phyloP scores from a whole-genome alignment of 2,329 filamentous ascomycete species.

The Chrysosporium queenslandicum region DNA sequence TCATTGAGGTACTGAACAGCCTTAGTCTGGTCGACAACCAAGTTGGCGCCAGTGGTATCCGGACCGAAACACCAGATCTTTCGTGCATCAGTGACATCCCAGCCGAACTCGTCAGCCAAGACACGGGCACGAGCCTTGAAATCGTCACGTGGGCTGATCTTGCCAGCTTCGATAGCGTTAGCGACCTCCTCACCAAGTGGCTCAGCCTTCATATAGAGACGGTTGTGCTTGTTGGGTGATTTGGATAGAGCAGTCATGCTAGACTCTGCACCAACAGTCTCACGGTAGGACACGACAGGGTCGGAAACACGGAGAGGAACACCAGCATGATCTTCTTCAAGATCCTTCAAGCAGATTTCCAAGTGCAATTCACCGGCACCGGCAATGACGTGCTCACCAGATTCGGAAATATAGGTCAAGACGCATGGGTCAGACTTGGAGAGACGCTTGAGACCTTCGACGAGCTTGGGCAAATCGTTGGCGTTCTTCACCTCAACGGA shows the following conservation, averaged over 20 bases:
- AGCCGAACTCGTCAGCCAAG: slow-evolving; percentile 92
- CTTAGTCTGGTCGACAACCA: slow-evolving; percentile 99
- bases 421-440: slow-evolving; percentile 99
- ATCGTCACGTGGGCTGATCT: slow-evolving; percentile 91
- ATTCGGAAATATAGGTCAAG: slow-evolving; percentile 75
- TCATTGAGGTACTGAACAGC: slow-evolving; percentile 99
- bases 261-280: slow-evolving; percentile 76
- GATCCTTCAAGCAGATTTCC: slow-evolving; percentile 99
- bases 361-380: slow-evolving; percentile 99
- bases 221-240: slow-evolving; percentile 99
- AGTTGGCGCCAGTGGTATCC: slow-evolving; percentile 93
- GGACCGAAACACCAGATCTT: slow-evolving; percentile 99
- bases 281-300: slow-evolving; percentile 97
- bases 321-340: slow-evolving; percentile 98
- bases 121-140: slow-evolving; percentile 97
- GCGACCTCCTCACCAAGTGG: slow-evolving; percentile 87
- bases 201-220: slow-evolving; percentile 90
- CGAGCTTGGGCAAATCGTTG: slow-evolving; percentile 97
- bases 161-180: slow-evolving; percentile 80
- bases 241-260: slow-evolving; percentile 97
- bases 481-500: slow-evolving; percentile 99
- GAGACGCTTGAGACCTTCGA: slow-evolving; percentile 99
- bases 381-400: slow-evolving; percentile 97
- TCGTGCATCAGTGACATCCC: slow-evolving; percentile 98
- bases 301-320: slow-evolving; percentile 96